These are phyloP conservation scores for Brasilioporus rufonigricans DNA, from an alignment of 768 basidiomycete species.

Conservation along the genomic window DNA sequence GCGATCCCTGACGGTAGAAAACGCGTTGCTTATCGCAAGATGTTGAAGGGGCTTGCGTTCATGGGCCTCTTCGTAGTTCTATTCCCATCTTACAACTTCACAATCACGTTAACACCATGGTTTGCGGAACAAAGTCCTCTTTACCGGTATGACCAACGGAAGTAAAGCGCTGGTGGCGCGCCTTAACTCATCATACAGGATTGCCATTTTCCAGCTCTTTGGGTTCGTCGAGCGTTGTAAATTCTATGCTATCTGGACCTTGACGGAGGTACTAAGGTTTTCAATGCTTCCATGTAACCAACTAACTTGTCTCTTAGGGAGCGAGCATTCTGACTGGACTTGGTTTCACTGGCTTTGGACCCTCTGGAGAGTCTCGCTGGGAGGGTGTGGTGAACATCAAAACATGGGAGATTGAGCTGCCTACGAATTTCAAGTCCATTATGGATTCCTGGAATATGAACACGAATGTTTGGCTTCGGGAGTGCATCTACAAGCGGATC, in stretches of 20 bases:
- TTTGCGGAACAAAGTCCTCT: conserved; percentile 48
- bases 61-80: conserved; percentile 74
- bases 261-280: conserved; percentile 66
- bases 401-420: conserved; percentile 74
- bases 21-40: conserved; percentile 81
- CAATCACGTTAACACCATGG: conserved; percentile 56
- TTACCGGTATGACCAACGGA: conserved; percentile 32
- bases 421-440: conserved; percentile 86
- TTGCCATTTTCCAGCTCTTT: conserved; percentile 65
- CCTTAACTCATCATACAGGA: conserved; percentile 38
- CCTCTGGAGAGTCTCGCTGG: conserved; percentile 73
- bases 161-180: background rate
- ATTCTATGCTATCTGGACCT: conserved; percentile 93
- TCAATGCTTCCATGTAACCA: background rate
- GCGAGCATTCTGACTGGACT: conserved; percentile 91
- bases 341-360: conserved; percentile 83
- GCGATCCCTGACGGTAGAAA: conserved; percentile 76
- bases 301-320: conserved; percentile 48
- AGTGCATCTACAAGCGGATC: conserved; percentile 96
- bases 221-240: conserved; percentile 85
- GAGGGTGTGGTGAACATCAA: conserved; percentile 89
- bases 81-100: conserved; percentile 57
- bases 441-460: conserved; percentile 97
- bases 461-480: conserved; percentile 96
- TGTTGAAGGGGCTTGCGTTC: conserved; percentile 70